Percentiles rank a stretch among this genome's conserved stretches.
phyloP scores from a whole-genome alignment of 2,329 filamentous ascomycete genomes.

The Periconia sp. region DNA sequence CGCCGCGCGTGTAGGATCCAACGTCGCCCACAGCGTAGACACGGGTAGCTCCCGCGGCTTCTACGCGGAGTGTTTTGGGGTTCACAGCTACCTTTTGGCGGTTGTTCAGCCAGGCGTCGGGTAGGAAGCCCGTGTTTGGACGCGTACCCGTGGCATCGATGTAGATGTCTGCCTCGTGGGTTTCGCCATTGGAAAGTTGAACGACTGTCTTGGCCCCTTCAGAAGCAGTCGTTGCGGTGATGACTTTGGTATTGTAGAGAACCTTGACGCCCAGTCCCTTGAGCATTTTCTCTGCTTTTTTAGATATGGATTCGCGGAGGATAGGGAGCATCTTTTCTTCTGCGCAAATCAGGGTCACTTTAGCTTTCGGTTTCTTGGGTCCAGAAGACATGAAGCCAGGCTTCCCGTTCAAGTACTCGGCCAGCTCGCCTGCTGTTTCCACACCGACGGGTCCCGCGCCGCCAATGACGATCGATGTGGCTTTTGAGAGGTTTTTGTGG shows the following conservation, averaged over 20 bases:
- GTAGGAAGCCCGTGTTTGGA: constrained; percentile 58
- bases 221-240: constrained; percentile 26
- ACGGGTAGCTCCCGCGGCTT: constrained; percentile 42
- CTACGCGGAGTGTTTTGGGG: constrained; percentile 52
- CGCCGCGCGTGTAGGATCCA: constrained; percentile 47
- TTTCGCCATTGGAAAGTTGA: constrained; percentile 49
- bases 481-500: constrained; percentile 40
- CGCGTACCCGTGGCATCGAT: constrained; percentile 55
- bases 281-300: constrained; percentile 52
- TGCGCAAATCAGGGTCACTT: constrained; percentile 50
- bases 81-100: constrained; percentile 52
- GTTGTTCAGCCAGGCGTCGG: constrained; percentile 51
- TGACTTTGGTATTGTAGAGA: constrained; percentile 43
- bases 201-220: constrained; percentile 48
- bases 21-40: constrained; percentile 56
- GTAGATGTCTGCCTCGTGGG: constrained; percentile 55
- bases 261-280: constrained; percentile 52
- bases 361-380: constrained; percentile 42
- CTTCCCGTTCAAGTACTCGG: constrained; percentile 44
- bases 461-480: constrained; percentile 50
- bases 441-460: constrained; percentile 55
- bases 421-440: constrained; percentile 54
- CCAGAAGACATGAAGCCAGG: constrained; percentile 40
- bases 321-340: constrained; percentile 48
- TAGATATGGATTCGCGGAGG: constrained; percentile 46